Conservation (phyloP, 805 yeast genomes). For the Yarrowia sp. region DNA sequence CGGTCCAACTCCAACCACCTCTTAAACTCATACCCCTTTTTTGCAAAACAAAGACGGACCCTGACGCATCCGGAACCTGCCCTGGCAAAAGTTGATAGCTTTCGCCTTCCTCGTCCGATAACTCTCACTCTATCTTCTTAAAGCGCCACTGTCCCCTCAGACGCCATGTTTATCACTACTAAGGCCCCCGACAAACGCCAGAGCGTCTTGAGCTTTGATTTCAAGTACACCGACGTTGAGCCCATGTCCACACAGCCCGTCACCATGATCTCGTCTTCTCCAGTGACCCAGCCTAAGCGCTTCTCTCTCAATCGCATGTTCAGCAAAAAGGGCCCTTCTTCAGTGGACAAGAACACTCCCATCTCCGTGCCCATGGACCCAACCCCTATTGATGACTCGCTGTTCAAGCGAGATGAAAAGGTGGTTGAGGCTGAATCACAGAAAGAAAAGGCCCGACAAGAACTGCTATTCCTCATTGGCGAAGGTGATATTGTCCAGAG, state of each 20-base stretch:
- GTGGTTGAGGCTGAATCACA: not conserved
- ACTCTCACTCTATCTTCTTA: slow-evolving; percentile 9
- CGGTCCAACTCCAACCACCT: not conserved
- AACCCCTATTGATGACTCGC: not conserved
- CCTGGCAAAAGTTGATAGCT: not conserved
- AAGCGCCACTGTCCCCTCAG: not conserved
- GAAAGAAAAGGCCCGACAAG: slow-evolving; percentile 7
- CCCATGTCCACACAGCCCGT: slow-evolving; percentile 16
- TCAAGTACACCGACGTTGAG: slow-evolving; percentile 24
- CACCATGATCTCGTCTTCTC: slow-evolving; percentile 5
- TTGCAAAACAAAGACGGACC: not conserved
- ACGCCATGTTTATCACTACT: slow-evolving; percentile 12
- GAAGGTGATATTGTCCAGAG: not conserved
- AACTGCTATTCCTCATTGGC: slow-evolving; percentile 12
- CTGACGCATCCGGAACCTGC: slow-evolving; percentile 16
- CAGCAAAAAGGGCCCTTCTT: not conserved
- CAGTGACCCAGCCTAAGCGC: not conserved
- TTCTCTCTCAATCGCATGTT: slow-evolving; percentile 7
- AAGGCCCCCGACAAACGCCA: slow-evolving; percentile 16
- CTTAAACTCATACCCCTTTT: not conserved
- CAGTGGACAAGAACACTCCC: not conserved
- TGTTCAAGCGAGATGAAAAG: not conserved
- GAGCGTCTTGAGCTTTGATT: not conserved
- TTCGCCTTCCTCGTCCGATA: not conserved
- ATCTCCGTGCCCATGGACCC: slow-evolving; percentile 16